These are phyloP conservation scores for Monosporozyma yasuniensis DNA, from an alignment of 805 yeast genomes.

Conservation along the genomic window DNA sequence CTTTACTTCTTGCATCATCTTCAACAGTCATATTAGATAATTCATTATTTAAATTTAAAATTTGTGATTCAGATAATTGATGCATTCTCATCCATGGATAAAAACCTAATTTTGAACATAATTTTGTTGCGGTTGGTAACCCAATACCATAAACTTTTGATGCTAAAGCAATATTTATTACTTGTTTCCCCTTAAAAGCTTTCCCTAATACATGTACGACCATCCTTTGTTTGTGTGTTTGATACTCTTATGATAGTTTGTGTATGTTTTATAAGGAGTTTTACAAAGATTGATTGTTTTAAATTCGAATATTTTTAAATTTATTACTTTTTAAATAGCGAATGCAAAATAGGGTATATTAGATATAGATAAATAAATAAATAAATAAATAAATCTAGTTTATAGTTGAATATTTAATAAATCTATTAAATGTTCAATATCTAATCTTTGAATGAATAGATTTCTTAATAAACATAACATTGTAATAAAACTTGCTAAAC, in stretches of 20 bases:
- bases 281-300: background rate
- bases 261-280: background rate
- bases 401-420: conserved; percentile 6
- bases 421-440: conserved; percentile 33
- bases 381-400: background rate
- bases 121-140: conserved; percentile 52
- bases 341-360: background rate
- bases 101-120: conserved; percentile 83
- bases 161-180: conserved; percentile 52
- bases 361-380: background rate
- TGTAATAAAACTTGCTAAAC: conserved; percentile 85
- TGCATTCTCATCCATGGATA: conserved; percentile 93
- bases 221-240: conserved; percentile 26
- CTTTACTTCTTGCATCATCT: conserved; percentile 63
- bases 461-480: conserved; percentile 78
- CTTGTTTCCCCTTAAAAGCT: conserved; percentile 37
- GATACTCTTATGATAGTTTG: too few relatives aligned
- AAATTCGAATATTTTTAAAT: background rate
- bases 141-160: conserved; percentile 85
- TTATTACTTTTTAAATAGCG: background rate
- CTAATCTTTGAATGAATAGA: conserved; percentile 64
- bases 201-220: conserved; percentile 47
- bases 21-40: conserved; percentile 76
- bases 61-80: conserved; percentile 80
- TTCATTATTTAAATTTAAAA: conserved; percentile 80